phyloP scores from a whole-genome alignment of 2,329 filamentous ascomycete genomes.

The Meredithiella fracta region DNA sequence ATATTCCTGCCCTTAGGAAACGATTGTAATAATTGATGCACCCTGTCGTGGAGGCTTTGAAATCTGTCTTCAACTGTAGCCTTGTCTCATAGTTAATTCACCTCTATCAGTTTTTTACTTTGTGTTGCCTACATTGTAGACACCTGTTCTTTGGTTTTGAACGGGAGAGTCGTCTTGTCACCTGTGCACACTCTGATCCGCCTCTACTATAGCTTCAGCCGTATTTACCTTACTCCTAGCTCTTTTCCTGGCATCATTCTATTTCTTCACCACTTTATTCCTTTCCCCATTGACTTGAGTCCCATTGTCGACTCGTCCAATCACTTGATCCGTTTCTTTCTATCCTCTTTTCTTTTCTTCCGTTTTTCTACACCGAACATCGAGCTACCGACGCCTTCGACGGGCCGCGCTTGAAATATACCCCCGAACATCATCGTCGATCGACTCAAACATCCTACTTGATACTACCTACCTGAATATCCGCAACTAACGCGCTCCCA shows the following conservation, averaged over 20 bases:
- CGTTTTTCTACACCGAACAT: constrained; percentile 5
- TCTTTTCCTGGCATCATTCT: background rate
- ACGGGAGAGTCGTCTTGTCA: constrained; percentile 7
- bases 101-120: background rate
- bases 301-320: constrained; percentile 15
- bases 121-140: constrained; percentile 12
- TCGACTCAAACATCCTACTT: constrained; percentile 1
- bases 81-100: background rate
- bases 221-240: constrained; percentile 1
- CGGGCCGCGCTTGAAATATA: background rate
- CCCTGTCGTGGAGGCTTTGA: background rate
- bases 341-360: constrained; percentile 10
- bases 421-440: constrained; percentile 1
- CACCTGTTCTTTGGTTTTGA: constrained; percentile 14
- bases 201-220: constrained; percentile 11
- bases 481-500: constrained; percentile 4
- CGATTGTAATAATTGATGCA: background rate
- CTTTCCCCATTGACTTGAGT: constrained; percentile 3
- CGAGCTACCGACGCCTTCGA: background rate
- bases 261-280: background rate
- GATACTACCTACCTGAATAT: background rate
- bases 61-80: background rate
- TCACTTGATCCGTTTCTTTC: constrained; percentile 13
- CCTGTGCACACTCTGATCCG: constrained; percentile 5
- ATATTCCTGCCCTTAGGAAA: background rate